Evolutionary conservation across 306 rosid species (phyloP).

Genomic region (Gynostemma pentaphyllum): DNA sequence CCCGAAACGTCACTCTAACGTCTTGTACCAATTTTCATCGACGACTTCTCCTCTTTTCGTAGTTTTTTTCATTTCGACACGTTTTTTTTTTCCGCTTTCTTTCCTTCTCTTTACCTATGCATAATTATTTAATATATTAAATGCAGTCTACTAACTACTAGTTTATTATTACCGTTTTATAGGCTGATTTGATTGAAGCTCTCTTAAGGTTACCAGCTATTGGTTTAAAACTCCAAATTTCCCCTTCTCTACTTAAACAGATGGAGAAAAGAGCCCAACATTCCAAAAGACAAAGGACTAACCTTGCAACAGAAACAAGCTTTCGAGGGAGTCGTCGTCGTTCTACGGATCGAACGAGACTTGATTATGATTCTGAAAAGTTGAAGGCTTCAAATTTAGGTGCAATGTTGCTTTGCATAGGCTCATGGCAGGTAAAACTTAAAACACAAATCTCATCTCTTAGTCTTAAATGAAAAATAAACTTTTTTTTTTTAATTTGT

Average conservation of each 20-base stretch:
- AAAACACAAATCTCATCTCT: neutral
- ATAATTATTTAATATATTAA: neutral
- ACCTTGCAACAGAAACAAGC: neutral
- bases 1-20: no score
- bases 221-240: conserved; percentile 2
- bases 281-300: neutral
- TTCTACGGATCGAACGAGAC: neutral
- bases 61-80: neutral
- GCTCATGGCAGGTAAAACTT: neutral
- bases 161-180: neutral
- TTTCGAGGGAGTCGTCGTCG: no score
- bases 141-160: neutral
- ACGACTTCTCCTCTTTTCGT: no score
- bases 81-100: neutral
- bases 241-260: neutral
- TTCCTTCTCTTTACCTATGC: neutral
- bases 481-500: neutral
- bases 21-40: no score
- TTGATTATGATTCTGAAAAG: neutral
- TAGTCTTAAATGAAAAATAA: no score
- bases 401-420: neutral
- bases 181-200: neutral
- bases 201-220: conserved; percentile 2
- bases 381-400: conserved; percentile 9
- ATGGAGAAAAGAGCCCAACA: neutral